Conservation (phyloP, 371 early-diverging fungal species). For the Sporodiniella umbellata region DNA sequence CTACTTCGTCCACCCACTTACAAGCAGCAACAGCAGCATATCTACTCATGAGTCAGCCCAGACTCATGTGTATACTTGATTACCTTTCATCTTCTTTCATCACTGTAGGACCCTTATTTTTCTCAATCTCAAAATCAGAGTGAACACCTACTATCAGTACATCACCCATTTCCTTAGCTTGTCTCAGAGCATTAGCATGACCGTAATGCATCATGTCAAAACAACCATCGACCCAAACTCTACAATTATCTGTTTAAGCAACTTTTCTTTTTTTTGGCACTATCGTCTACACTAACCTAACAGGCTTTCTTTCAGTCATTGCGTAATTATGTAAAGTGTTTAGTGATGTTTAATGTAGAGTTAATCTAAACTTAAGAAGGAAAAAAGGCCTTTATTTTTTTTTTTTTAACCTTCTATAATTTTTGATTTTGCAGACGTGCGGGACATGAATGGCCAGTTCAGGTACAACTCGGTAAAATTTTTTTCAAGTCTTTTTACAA, state of each 20-base stretch:
- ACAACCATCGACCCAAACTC: conserved; percentile 91
- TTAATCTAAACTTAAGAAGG: too few species aligned
- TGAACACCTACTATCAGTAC: conserved; percentile 95
- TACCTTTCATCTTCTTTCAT: conserved; percentile 94
- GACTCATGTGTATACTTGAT: neutral
- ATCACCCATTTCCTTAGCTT: conserved; percentile 92
- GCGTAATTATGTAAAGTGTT: neutral
- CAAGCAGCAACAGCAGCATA: conserved; percentile 93
- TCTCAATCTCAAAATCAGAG: conserved; percentile 86
- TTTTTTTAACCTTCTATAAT: too few species aligned
- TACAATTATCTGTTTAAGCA: too few species aligned
- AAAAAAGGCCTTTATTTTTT: too few species aligned
- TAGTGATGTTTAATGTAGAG: too few species aligned
- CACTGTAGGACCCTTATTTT: conserved; percentile 95
- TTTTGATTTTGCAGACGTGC: neutral
- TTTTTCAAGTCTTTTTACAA: too few species aligned
- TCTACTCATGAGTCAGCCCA: conserved; percentile 30
- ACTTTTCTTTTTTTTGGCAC: too few species aligned
- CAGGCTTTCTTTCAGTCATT: conserved; percentile 22
- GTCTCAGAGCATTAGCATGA: conserved; percentile 94
- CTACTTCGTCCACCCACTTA: conserved; percentile 96
- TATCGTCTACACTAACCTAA: too few species aligned
- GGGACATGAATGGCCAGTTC: neutral
- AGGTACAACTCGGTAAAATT: neutral
- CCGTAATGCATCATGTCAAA: conserved; percentile 97